Evolutionary conservation across 2,329 filamentous ascomycete genomes (phyloP), one percentile per base, ranked within the genome.

Genomic region (Cladosporium sp.): DNA sequence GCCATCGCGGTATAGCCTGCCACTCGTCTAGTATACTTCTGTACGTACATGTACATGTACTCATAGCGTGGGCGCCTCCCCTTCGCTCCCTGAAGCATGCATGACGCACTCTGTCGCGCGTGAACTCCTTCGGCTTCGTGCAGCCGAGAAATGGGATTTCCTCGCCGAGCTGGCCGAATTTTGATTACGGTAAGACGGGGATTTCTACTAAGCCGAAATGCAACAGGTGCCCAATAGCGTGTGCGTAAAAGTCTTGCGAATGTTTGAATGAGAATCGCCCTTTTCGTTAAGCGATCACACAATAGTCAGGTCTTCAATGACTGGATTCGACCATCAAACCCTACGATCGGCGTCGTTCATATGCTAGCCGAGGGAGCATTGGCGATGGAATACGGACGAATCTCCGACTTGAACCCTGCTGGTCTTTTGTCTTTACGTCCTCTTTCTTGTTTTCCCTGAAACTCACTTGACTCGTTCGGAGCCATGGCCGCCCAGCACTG

Each of bases 101-200:
- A 50, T 50, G 47, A 50, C 47, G 47, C 47, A 34, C 20, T 39
- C 38, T 40, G 38, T 19, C 49, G 19, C 34, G 49, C 49, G 20
- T 51, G 49, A 51, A 51, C 49, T 51, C 49, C 49, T 51, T 51
- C 49, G 49, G 49, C 49, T 51, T 8, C 36, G 19, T 39, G 49
- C 49, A 51, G 49, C 49, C 49, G 49, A 34, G 30, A 8, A 8
- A 51, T 51, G 49, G 49, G 17, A 37, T 38, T 51, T 17, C 3
- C 5, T 39, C n/a, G 37, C 37, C 5, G 22, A 30, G 30, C 30
- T 34, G 30, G 30, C 30, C 30, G 30, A 34, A 34, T 34, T 3
- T 12, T 12, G 11, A 34, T 34, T 34, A n/a, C n/a, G n/a, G n/a
- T n/a, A 12, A 11, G 30, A 34, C 11, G 7, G 30, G 11, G 30